Conservation (phyloP, 2,329 filamentous ascomycete species). For the Penicillium sclerotigenum region DNA sequence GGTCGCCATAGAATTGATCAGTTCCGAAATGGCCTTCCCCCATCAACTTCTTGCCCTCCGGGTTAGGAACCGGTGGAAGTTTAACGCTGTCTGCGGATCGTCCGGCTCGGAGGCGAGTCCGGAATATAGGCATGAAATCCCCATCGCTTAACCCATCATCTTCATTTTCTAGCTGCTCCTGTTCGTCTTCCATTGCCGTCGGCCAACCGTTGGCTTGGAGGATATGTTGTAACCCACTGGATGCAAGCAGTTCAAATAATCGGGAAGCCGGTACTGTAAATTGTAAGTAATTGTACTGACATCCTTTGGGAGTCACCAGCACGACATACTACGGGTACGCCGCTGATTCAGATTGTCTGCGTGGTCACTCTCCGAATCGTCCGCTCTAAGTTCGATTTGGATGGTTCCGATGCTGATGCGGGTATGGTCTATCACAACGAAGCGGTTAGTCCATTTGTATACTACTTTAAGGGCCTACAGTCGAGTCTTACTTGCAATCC, state of each 20-base stretch:
- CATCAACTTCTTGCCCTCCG: conserved; percentile 75
- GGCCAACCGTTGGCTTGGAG: conserved; percentile 40
- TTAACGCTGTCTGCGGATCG: conserved; percentile 46
- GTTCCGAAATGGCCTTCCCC: conserved; percentile 74
- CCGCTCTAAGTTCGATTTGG: conserved; percentile 34
- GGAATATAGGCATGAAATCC: conserved; percentile 29
- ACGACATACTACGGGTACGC: conserved; percentile 24
- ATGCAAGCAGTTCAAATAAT: conserved; percentile 54
- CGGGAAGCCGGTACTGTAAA: conserved; percentile 39
- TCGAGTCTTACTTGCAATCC: not conserved
- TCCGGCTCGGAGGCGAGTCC: conserved; percentile 49
- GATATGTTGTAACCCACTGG: conserved; percentile 53
- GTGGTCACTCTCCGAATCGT: conserved; percentile 38
- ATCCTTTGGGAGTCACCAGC: too few relatives aligned
- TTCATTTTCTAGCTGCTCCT: conserved; percentile 11
- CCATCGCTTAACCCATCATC: conserved; percentile 33
- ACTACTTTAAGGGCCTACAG: not conserved
- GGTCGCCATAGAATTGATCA: conserved; percentile 56
- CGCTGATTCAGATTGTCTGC: conserved; percentile 31
- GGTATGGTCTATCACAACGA: conserved; percentile 29
- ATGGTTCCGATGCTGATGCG: conserved; percentile 38
- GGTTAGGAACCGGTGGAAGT: conserved; percentile 82
- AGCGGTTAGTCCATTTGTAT: not conserved
- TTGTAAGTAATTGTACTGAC: conserved; percentile 3
- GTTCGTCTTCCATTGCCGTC: not conserved